Evolutionary conservation across 805 yeast species (phyloP), one percentile per base, ranked within the genome.

Genomic region (Blastobotrys americana): DNA sequence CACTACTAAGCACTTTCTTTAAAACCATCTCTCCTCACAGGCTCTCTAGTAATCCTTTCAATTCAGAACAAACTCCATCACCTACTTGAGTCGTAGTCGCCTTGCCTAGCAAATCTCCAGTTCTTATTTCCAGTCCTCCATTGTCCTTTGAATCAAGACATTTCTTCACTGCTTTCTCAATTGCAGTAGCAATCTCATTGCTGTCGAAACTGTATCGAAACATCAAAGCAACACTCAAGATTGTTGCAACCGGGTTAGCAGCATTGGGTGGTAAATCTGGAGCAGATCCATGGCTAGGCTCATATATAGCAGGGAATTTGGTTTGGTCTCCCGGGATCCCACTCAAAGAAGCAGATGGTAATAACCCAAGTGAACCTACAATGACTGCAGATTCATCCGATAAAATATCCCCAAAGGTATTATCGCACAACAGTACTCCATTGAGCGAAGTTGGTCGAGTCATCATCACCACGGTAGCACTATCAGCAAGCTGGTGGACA

Each of bases 251-350:
- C 47, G 97, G 97, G 69, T 89, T 89, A 43, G 87, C 97, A 67
- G 84, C 82, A 61, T 85, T 84, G 47, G 68, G 71, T 39, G 80
- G 79, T 60, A 89, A 77, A 65, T 89, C 97, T 43, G 97, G 97
- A 23, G 97, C 97, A 36, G 95, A 82, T 39, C 97, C 97, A 64
- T 89, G 97, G 62, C 96, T 88, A 55, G 97, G 97, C 70, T 89
- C 97, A 64, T 90, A 90, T 54, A 89, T 71, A 47, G 97, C 97
- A 61, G 89, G 86, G 1, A 97, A 96, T 39, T 74, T 70, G 72
- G 86, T 86, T 25, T 87, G 77, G 65, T 87, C 74, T 63, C 83
- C 95, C 42, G 97, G 97, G 61, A 90, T 73, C n/a, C 96, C 84
- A 3, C 96, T 89, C 60, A 89, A 75, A 15, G 97, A 89, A 2